Conservation (phyloP, 2,329 filamentous ascomycete species). For the Ampelomyces quisqualis region DNA sequence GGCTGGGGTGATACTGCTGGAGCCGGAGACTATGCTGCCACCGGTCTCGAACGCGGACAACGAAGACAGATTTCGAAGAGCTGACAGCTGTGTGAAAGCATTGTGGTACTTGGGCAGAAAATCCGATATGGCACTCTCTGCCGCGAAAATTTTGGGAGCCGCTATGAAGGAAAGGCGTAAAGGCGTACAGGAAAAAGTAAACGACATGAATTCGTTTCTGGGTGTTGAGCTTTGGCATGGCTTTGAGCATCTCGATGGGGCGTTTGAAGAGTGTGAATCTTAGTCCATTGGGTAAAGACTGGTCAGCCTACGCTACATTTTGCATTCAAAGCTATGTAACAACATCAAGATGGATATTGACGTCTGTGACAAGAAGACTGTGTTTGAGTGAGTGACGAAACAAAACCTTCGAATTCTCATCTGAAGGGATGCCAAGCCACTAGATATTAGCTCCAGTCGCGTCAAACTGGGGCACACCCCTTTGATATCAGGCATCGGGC, state of each 20-base stretch:
- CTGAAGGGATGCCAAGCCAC: too few relatives aligned
- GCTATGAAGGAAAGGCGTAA: conserved; percentile 33
- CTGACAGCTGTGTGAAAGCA: conserved; percentile 54
- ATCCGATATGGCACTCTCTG: conserved; percentile 53
- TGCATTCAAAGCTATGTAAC: too few relatives aligned
- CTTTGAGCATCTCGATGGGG: conserved; percentile 21
- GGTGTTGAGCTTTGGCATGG: conserved; percentile 31
- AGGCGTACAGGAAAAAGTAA: conserved; percentile 22
- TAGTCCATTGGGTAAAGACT: conserved; percentile 9
- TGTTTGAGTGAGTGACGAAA: too few relatives aligned
- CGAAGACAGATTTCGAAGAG: conserved; percentile 41
- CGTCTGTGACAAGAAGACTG: too few relatives aligned
- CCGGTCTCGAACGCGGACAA: conserved; percentile 6
- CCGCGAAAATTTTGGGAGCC: conserved; percentile 43
- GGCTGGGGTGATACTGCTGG: conserved; percentile 48
- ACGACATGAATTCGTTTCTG: conserved; percentile 28
- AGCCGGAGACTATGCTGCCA: conserved; percentile 28
- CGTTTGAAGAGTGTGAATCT: conserved; percentile 22
- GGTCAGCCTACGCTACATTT: neutral
- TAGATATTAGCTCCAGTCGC: too few relatives aligned
- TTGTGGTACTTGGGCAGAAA: conserved; percentile 59
- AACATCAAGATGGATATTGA: too few relatives aligned
- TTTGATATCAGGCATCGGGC: too few relatives aligned
- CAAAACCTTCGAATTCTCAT: too few relatives aligned
- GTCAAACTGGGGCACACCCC: too few relatives aligned